Percentiles rank a stretch among this genome's conserved stretches.
Evolutionary conservation across 345 rosid species (phyloP).

Genomic region (Eucalyptus viminalis): DNA sequence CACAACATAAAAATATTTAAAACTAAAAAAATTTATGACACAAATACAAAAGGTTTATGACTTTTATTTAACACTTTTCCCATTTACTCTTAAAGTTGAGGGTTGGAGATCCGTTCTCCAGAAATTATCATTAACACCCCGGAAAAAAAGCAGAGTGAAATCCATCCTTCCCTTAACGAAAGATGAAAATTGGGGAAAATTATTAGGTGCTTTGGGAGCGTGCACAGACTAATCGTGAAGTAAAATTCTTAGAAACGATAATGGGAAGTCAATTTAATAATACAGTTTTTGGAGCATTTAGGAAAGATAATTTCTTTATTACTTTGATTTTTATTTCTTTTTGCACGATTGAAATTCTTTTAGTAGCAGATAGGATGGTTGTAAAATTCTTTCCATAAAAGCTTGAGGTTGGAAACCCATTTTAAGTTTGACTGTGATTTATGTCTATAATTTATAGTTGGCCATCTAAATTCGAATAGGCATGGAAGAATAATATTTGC

Average conservation of each 20-base stretch:
- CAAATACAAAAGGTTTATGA: too few relatives aligned
- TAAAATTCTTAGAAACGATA: too few relatives aligned
- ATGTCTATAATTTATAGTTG: too few relatives aligned
- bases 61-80: too few relatives aligned
- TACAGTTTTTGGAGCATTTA: background rate
- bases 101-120: background rate
- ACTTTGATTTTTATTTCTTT: too few relatives aligned
- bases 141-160: background rate
- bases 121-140: background rate
- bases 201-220: too few relatives aligned
- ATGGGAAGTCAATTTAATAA: background rate
- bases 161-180: background rate
- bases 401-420: background rate
- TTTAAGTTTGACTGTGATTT: too few relatives aligned
- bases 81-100: background rate
- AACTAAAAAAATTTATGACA: too few relatives aligned
- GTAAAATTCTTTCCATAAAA: background rate
- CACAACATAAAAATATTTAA: too few relatives aligned
- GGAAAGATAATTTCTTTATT: background rate
- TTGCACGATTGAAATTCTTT: background rate
- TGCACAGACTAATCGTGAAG: fast-evolving
- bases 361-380: background rate
- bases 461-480: background rate
- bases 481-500: background rate
- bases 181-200: background rate